Evolutionary conservation across 2,329 filamentous ascomycete species (phyloP), one percentile per base, ranked within the genome.

Genomic region (Botryosphaeria dothidea): DNA sequence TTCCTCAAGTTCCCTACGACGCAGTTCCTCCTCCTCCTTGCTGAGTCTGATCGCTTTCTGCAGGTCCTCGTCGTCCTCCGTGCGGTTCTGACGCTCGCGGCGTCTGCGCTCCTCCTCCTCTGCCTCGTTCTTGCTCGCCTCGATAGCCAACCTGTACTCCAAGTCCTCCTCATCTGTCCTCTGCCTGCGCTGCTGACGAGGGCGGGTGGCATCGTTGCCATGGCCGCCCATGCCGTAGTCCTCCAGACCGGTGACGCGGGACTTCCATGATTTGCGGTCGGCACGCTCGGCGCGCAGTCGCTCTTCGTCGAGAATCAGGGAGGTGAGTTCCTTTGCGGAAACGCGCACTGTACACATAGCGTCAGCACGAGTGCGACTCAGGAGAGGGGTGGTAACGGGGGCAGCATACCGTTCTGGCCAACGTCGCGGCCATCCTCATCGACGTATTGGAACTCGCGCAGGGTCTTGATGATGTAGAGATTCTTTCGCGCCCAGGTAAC

Each of bases 401-500:
- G 49, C 19, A 56, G 79, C 88, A 71, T 83, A 97, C 95, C 94
- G 80, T 97, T 98, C 74, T 97, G 92, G 64, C 95, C 95, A 57
- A 99, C 95, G 76, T 99, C 95, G 69, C 91, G 88, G 54, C 93
- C 92, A 68, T 99, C 95, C 74, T 99, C 95, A 70, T 99, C 95
- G 61, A 96, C 87, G 77, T 98, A 96, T 75, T 95, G 91, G 73
- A 99, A 99, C 79, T 99, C 95, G 75, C 95, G 90, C 77, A 99
- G 80, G 31, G 95, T 99, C 84, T 97, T 98, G 83, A 99, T 97
- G 79, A 99, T 95, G 80, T 97, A 99, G 70, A 97, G 90, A 77
- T 97, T 98, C 83, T 98, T 96, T 74, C 93, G 90, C 68, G 93
- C 93, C 95, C 95, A 99, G 4, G 94, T 97, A 58, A 99, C 95